Conservation (phyloP, 2,329 filamentous ascomycete species). For the Colletotrichum salicis region DNA sequence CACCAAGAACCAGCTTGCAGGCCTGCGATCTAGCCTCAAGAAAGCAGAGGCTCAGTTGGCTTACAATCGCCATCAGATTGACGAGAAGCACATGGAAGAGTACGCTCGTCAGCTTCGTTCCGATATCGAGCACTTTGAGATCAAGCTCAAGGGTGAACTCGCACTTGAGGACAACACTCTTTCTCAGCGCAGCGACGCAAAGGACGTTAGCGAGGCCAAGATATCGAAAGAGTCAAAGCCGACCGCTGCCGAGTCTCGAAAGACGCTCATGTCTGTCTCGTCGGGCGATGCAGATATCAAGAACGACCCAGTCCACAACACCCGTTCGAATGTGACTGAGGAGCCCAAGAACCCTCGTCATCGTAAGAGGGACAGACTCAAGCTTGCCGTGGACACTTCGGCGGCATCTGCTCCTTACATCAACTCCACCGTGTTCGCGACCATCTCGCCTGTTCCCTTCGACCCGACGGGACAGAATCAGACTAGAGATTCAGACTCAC, state of each 20-base stretch:
- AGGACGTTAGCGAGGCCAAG: slow-evolving; percentile 38
- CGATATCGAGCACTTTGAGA: slow-evolving; percentile 62
- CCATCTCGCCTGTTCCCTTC: background rate
- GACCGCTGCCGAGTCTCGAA: slow-evolving; percentile 6
- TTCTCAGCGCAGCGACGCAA: slow-evolving; percentile 48
- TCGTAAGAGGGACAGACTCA: slow-evolving; percentile 23
- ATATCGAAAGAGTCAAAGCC: slow-evolving; percentile 34
- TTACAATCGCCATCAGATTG: slow-evolving; percentile 72
- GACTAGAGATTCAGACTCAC: background rate
- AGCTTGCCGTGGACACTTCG: slow-evolving; percentile 27
- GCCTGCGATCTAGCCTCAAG: slow-evolving; percentile 63
- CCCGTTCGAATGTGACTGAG: background rate
- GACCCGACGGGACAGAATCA: background rate
- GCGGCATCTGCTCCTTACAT: slow-evolving; percentile 18
- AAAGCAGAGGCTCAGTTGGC: slow-evolving; percentile 68
- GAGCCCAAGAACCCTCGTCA: slow-evolving; percentile 1
- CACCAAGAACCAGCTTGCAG: slow-evolving; percentile 66
- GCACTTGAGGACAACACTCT: slow-evolving; percentile 52
- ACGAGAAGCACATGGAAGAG: slow-evolving; percentile 61
- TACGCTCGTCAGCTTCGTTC: slow-evolving; percentile 54
- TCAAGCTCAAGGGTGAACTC: slow-evolving; percentile 55
- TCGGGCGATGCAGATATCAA: background rate
- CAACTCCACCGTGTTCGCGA: slow-evolving; percentile 2
- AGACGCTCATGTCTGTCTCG: slow-evolving; percentile 14
- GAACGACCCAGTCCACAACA: background rate